Evolutionary conservation across 2,329 filamentous ascomycete genomes (phyloP), one percentile per base, ranked within the genome.

Genomic region (Hypocreales sp.): DNA sequence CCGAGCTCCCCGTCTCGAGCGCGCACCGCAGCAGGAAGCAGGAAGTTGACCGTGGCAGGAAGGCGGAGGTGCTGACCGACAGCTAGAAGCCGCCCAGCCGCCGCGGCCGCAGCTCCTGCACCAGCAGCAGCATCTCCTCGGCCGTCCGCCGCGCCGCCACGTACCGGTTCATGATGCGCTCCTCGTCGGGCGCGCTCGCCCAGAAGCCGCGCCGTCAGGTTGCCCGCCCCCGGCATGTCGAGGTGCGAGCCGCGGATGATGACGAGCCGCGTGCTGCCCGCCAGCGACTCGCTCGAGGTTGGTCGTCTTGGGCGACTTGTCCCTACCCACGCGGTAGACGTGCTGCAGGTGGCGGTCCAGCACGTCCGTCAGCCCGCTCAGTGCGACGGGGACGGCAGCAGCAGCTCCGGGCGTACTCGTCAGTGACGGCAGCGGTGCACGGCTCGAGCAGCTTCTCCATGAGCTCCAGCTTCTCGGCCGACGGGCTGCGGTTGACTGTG

Each of bases 361-460:
- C 15, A 53, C 40, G 21, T 60, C 53, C 0, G 60, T 64, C 4
- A 69, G 37, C 0, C 48, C 48, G 2, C 52, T 48, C 1, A 68
- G 44, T 0, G 60, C 55, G 13, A 63, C 44, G 10, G 64, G 67
- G 1, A 64, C 42, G 0, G 41, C 41, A 2, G 53, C 48, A 9
- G 46, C 10, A 7, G 7, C 10, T 20, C 7, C 18, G n/a, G n/a
- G n/a, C 10, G 5, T n/a, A 61, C 58, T 63, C 33, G 16, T 58
- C 55, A 22, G 73, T 49, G 7, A 74, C 40, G 27, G 67, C 58
- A 15, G 57, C 50, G 13, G 53, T 48, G 30, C 61, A 62, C 2
- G 67, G 66, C 15, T 68, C 68, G 0, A 75, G 47, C 14, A 75
- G 58, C 37, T 70, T 68, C 36, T 71, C 69, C 25, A 72, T 58